phyloP scores from a whole-genome alignment of 202 grass and related monocot genomes.

The Saccharum hybrid region DNA sequence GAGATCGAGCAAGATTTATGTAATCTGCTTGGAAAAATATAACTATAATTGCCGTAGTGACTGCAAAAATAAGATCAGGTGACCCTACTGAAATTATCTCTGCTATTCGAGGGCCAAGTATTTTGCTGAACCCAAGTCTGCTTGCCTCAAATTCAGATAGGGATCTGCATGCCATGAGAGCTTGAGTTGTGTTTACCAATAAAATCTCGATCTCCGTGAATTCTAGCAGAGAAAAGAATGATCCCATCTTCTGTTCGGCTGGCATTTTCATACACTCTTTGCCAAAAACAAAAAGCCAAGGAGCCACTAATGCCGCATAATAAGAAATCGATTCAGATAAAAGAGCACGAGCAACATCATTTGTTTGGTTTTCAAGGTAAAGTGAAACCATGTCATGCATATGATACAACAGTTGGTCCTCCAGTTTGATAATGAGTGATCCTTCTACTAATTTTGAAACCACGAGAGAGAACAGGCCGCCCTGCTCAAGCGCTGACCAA shows the following conservation, averaged over 20 bases:
- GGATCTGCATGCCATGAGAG: conserved; percentile 66
- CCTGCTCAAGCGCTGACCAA: conserved; percentile 61
- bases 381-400: conserved; percentile 77
- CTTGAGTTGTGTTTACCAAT: conserved; percentile 52
- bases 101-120: conserved; percentile 53
- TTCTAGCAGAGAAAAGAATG: conserved; percentile 57
- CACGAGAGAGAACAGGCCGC: conserved; percentile 58
- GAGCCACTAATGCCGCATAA: conserved; percentile 53
- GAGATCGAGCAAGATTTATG: conserved; percentile 46
- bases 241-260: conserved; percentile 57
- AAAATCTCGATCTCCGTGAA: conserved; percentile 52
- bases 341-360: conserved; percentile 52
- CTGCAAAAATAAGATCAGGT: conserved; percentile 45
- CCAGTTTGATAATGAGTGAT: conserved; percentile 72
- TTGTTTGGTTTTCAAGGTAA: conserved; percentile 61
- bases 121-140: conserved; percentile 57
- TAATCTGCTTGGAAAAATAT: conserved; percentile 59
- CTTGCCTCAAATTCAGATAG: conserved; percentile 61
- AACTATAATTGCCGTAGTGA: conserved; percentile 46
- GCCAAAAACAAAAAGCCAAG: conserved; percentile 74
- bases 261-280: conserved; percentile 50
- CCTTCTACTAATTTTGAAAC: conserved; percentile 74
- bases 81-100: conserved; percentile 65
- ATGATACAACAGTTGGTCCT: conserved; percentile 60
- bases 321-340: conserved; percentile 50